Evolutionary conservation across 805 yeast species (phyloP).

Genomic region (Candida coquimbonensis): DNA sequence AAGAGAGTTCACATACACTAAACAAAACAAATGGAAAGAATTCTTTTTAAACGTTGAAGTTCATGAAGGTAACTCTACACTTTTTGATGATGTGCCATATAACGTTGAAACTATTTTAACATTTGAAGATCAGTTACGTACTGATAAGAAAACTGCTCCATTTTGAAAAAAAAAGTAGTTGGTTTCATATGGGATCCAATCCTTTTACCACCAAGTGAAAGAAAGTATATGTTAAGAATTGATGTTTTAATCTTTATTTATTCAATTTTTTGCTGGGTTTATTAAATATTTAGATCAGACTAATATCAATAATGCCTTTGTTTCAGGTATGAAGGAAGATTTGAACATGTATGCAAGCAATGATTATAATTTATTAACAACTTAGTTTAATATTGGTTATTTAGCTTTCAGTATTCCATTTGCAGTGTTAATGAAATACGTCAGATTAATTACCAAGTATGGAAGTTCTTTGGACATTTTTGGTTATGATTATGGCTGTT

Average conservation of each 20-base stretch:
- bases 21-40: neutral
- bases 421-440: slow-evolving; percentile 1
- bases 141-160: slow-evolving; percentile 3
- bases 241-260: slow-evolving; percentile 10
- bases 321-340: slow-evolving; percentile 51
- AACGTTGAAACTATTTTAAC: slow-evolving; percentile 5
- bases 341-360: slow-evolving; percentile 47
- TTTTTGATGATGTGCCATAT: slow-evolving; percentile 8
- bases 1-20: neutral
- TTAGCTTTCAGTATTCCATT: slow-evolving; percentile 2
- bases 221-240: slow-evolving; percentile 7
- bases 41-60: neutral
- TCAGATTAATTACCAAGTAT: slow-evolving; percentile 8
- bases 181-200: slow-evolving; percentile 9
- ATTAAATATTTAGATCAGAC: slow-evolving; percentile 51
- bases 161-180: slow-evolving; percentile 5
- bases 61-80: slow-evolving; percentile 1
- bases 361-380: slow-evolving; percentile 34
- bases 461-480: slow-evolving; percentile 9
- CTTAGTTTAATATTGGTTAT: slow-evolving; percentile 10
- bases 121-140: slow-evolving; percentile 1
- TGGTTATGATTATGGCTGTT: slow-evolving; percentile 7
- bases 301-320: slow-evolving; percentile 56
- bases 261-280: slow-evolving; percentile 11
- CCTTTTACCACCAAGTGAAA: slow-evolving; percentile 7